A percentile compares a stretch with the other conserved stretches of the same genome.
phyloP scores from a whole-genome alignment of 345 rosid genomes.

The Mercurialis annua region DNA sequence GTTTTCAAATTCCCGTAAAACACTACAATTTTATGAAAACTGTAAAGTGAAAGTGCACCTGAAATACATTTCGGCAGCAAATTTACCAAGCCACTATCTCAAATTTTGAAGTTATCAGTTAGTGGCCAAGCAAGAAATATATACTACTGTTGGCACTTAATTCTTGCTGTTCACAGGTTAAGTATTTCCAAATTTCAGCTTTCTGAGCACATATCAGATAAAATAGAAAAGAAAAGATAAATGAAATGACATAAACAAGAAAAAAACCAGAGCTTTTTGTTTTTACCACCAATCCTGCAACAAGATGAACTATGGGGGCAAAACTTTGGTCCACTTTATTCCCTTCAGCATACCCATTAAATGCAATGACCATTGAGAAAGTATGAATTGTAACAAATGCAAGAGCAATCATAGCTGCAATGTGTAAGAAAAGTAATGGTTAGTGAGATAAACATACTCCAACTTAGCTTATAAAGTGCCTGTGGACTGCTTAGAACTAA shows the following conservation, averaged over 20 bases:
- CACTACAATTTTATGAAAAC: background rate
- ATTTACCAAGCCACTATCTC: background rate
- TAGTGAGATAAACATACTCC: conserved; percentile 17
- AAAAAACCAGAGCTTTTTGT: conserved; percentile 2
- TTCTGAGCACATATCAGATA: background rate
- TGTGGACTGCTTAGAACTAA: conserved; percentile 13
- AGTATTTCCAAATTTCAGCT: background rate
- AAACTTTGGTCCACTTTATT: conserved; percentile 75
- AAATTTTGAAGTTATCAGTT: background rate
- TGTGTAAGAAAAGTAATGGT: conserved; percentile 17
- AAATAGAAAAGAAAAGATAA: background rate
- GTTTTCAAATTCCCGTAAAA: background rate
- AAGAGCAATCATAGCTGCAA: conserved; percentile 83
- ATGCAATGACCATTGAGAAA: conserved; percentile 94
- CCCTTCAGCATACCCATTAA: conserved; percentile 84
- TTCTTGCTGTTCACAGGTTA: background rate
- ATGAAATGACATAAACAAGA: background rate
- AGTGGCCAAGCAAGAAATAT: background rate
- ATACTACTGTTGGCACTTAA: background rate
- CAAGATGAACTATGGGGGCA: conserved; percentile 79
- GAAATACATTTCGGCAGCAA: conserved; percentile 1
- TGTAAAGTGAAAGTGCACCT: background rate
- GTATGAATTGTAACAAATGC: conserved; percentile 91
- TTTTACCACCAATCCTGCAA: conserved; percentile 81
- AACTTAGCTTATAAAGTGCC: background rate